These are phyloP conservation scores for Dryas alaskensis DNA, from an alignment of 306 rosid genomes.

Conservation along the genomic window DNA sequence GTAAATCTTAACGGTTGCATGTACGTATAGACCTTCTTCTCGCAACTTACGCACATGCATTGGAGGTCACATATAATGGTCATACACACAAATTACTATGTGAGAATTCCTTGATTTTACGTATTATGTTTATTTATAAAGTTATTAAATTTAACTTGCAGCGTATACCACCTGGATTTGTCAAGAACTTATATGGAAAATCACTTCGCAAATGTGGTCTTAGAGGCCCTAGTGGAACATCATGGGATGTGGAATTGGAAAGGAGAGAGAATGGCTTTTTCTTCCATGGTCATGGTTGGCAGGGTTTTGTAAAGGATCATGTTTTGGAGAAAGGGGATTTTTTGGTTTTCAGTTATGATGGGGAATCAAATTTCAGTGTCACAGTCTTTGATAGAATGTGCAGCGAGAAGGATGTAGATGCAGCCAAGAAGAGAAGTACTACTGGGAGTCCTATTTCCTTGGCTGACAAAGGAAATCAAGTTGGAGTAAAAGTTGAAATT, in stretches of 20 bases:
- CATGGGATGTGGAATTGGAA: slow-evolving; percentile 7
- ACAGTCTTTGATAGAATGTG: not conserved
- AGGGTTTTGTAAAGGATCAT: not conserved
- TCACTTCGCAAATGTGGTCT: not conserved
- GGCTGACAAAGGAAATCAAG: not conserved
- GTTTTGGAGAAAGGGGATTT: not conserved
- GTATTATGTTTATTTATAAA: no score
- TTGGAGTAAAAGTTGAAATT: not conserved
- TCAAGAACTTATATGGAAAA: not conserved
- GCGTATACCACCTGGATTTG: not conserved
- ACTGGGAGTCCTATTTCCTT: not conserved
- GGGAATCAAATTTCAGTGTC: not conserved
- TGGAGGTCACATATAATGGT: no score
- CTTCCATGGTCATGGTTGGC: slow-evolving; percentile 2
- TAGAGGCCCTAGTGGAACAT: not conserved
- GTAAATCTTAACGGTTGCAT: no score
- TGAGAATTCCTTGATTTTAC: no score
- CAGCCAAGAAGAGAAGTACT: not conserved
- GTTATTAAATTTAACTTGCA: not conserved
- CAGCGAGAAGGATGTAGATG: not conserved
- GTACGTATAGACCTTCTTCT: no score
- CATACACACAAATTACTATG: no score
- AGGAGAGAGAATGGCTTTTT: not conserved
- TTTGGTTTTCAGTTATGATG: not conserved
- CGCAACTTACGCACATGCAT: no score